These are phyloP conservation scores for Epichloe baconii DNA, from an alignment of 2,329 filamentous ascomycete genomes.

Conservation along the genomic window DNA sequence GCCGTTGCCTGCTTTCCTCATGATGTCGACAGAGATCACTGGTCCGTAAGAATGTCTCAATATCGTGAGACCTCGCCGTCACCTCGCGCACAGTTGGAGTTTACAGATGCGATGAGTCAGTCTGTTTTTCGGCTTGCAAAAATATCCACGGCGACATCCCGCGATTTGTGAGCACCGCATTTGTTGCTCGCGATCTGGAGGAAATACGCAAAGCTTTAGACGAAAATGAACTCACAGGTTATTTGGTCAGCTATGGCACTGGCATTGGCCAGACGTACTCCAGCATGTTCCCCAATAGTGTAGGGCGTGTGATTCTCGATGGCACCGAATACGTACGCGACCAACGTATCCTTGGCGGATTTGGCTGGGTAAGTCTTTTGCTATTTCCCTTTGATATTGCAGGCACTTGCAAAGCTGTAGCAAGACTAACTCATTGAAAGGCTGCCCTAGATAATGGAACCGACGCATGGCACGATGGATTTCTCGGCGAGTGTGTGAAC, in stretches of 20 bases:
- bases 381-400: neutral
- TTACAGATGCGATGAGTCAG: conserved; percentile 33
- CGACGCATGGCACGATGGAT: conserved; percentile 35
- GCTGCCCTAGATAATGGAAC: conserved; percentile 35
- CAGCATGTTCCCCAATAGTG: conserved; percentile 34
- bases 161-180: conserved; percentile 32
- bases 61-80: conserved; percentile 25
- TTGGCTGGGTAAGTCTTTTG: conserved; percentile 20
- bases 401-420: neutral
- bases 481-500: conserved; percentile 35
- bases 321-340: conserved; percentile 35
- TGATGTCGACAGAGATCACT: conserved; percentile 32
- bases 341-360: conserved; percentile 31
- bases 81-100: conserved; percentile 25
- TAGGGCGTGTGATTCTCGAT: conserved; percentile 35
- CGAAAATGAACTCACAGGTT: conserved; percentile 34
- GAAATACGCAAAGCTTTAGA: conserved; percentile 31
- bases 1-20: conserved; percentile 32
- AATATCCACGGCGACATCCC: conserved; percentile 29
- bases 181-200: conserved; percentile 35
- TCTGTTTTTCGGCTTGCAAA: conserved; percentile 29
- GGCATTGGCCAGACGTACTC: conserved; percentile 39
- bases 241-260: conserved; percentile 38
- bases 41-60: conserved; percentile 26
- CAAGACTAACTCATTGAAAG: conserved; percentile 3